Evolutionary conservation across 305 asterid species (phyloP).

Genomic region (Fraxinus sp.): DNA sequence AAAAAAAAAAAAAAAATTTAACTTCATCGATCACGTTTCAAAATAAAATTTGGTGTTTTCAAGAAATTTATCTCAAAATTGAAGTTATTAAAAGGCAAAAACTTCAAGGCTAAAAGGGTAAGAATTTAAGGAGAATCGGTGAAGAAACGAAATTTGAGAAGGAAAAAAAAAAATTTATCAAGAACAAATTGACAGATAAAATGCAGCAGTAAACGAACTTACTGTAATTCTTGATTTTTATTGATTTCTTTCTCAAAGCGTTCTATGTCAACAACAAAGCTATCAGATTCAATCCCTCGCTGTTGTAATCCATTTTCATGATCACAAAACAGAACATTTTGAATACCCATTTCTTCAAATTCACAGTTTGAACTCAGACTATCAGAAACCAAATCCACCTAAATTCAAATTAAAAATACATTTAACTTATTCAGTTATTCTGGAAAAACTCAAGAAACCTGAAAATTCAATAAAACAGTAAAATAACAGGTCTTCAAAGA

Average conservation of each 20-base stretch:
- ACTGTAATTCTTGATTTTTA: constrained; percentile 61
- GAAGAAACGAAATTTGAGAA: not conserved
- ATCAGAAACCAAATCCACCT: constrained; percentile 42
- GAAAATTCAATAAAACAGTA: constrained; percentile 32
- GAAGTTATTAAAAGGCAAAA: not conserved
- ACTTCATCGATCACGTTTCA: too few species aligned
- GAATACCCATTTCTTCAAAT: constrained; percentile 23
- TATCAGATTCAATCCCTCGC: constrained; percentile 34
- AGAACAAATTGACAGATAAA: not conserved
- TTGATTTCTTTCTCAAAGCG: constrained; percentile 51
- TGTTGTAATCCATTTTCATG: constrained; percentile 34
- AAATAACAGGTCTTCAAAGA: not conserved
- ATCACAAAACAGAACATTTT: not conserved
- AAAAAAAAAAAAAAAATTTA: too few species aligned
- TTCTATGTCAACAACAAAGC: constrained; percentile 71
- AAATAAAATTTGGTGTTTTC: too few species aligned
- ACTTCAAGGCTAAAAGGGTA: not conserved
- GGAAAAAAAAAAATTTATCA: too few species aligned
- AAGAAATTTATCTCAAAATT: too few species aligned
- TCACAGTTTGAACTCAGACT: constrained; percentile 24
- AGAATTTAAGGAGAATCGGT: not conserved
- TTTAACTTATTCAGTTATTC: too few species aligned
- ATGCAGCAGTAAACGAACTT: constrained; percentile 14
- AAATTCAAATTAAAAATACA: not conserved
- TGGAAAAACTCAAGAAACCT: not conserved